phyloP scores from a whole-genome alignment of 2,329 filamentous ascomycete genomes.

The Aspergillus ochraceoroseus region DNA sequence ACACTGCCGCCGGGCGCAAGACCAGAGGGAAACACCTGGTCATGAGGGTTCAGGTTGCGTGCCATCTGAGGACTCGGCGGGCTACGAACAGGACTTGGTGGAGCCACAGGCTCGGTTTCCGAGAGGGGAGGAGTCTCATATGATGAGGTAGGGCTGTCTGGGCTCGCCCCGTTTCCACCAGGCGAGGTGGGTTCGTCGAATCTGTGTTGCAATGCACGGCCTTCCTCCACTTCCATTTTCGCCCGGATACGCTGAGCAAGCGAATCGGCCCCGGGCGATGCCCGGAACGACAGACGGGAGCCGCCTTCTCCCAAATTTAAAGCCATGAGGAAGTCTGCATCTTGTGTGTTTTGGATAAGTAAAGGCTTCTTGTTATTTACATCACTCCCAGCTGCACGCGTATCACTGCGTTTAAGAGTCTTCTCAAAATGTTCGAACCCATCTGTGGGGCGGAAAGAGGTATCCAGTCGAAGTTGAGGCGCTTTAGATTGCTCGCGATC shows the following conservation, averaged over 20 bases:
- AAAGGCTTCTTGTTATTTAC: constrained; percentile 27
- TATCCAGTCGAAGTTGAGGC: constrained; percentile 33
- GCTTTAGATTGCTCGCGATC: constrained; percentile 21
- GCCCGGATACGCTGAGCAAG: constrained; percentile 47
- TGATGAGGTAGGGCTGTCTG: constrained; percentile 23
- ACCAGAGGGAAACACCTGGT: constrained; percentile 24
- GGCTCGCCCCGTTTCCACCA: constrained; percentile 21
- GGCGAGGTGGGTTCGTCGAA: constrained; percentile 33
- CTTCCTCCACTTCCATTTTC: constrained; percentile 52
- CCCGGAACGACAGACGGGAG: constrained; percentile 39
- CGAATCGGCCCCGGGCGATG: constrained; percentile 40
- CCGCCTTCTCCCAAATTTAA: constrained; percentile 28
- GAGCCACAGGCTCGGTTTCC: constrained; percentile 23
- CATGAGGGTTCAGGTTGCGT: constrained; percentile 23
- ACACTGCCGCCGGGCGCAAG: constrained; percentile 22
- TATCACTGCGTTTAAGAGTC: constrained; percentile 17
- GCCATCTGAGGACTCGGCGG: constrained; percentile 22
- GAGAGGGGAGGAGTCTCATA: constrained; percentile 31
- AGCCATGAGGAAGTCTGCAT: constrained; percentile 37
- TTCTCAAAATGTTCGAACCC: constrained; percentile 8
- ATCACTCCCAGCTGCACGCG: constrained; percentile 14
- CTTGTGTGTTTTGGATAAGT: constrained; percentile 34
- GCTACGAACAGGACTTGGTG: constrained; percentile 27
- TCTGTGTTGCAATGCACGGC: constrained; percentile 46
- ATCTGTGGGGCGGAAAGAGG: constrained; percentile 28